These are phyloP conservation scores for Cladophialophora psammophila DNA, from an alignment of 2,329 filamentous ascomycete species.

Conservation along the genomic window DNA sequence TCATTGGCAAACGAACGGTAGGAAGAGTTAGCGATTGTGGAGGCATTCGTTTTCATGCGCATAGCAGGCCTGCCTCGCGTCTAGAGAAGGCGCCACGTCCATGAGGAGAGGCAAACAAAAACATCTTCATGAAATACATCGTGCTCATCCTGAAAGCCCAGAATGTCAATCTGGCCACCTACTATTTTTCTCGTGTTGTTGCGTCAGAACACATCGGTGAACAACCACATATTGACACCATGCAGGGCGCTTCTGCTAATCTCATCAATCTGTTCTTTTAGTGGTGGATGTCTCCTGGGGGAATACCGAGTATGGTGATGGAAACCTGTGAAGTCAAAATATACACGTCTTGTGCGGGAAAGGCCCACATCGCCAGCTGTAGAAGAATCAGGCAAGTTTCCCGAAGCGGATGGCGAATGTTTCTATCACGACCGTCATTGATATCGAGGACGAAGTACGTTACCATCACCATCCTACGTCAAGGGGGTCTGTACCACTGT, in stretches of 20 bases:
- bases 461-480: background rate
- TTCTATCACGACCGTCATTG: background rate
- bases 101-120: background rate
- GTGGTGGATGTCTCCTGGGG: background rate
- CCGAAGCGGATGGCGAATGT: background rate
- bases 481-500: background rate
- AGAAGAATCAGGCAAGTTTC: background rate
- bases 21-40: background rate
- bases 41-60: background rate
- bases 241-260: background rate
- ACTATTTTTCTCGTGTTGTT: background rate
- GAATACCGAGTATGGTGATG: background rate
- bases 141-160: background rate
- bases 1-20: background rate
- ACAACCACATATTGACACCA: background rate
- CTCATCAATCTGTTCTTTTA: background rate
- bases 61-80: background rate
- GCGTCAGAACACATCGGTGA: background rate
- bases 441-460: background rate
- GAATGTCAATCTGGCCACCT: background rate
- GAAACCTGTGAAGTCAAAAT: background rate
- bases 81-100: background rate
- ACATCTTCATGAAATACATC: background rate
- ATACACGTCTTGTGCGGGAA: background rate
- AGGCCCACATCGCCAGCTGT: background rate